These are phyloP conservation scores for Mallotus nudiflorus DNA, from an alignment of 345 rosid genomes.

Conservation along the genomic window DNA sequence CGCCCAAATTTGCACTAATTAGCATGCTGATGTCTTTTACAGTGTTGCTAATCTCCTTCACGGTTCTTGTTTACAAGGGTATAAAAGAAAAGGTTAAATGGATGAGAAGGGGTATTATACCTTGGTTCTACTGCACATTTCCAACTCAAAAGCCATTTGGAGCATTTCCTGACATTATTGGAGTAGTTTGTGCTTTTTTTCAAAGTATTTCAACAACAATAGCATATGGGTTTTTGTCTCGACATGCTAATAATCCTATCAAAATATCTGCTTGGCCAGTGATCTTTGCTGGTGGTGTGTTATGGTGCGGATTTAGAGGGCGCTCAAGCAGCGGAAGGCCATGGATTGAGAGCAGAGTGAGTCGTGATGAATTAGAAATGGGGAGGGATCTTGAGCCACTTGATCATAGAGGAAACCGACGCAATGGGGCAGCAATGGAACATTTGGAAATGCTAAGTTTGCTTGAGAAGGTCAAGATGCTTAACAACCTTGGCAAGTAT, in stretches of 20 bases:
- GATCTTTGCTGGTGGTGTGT: neutral
- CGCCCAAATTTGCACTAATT: conserved; percentile 3
- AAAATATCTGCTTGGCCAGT: neutral
- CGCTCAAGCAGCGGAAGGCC: neutral
- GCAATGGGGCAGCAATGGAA: neutral
- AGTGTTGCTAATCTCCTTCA: neutral
- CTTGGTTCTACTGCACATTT: neutral
- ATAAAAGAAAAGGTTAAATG: neutral
- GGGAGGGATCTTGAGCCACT: neutral
- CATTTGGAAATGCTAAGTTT: neutral
- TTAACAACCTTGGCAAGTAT: neutral
- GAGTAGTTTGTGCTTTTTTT: neutral
- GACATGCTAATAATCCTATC: neutral
- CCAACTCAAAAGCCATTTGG: neutral
- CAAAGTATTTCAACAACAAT: neutral
- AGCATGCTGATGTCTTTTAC: conserved; percentile 10
- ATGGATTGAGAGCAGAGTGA: neutral
- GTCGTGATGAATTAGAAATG: neutral
- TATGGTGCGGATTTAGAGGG: neutral
- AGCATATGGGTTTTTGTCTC: neutral
- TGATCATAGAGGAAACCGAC: neutral
- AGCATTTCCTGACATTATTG: neutral
- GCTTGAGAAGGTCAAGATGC: neutral
- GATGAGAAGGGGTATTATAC: neutral
- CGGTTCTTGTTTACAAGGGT: neutral